A percentile compares a stretch with the other conserved stretches of the same genome.
phyloP scores from a whole-genome alignment of 345 rosid genomes.

The Murraya paniculata region DNA sequence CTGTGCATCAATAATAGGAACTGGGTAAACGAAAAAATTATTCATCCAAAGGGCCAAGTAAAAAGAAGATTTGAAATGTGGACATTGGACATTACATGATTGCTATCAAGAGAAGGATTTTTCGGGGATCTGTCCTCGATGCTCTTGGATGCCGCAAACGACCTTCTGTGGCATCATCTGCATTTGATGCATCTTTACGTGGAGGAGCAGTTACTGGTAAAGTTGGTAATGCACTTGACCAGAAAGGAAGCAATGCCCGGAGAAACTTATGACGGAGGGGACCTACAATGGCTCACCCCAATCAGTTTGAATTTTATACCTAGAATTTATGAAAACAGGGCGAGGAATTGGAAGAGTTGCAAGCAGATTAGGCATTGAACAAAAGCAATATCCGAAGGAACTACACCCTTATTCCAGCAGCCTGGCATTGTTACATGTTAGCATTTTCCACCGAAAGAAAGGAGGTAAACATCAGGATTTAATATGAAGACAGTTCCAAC shows the following conservation, averaged over 20 bases:
- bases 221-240: conserved; percentile 96
- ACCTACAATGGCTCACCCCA: conserved; percentile 40
- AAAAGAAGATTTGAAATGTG: neutral
- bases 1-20: conserved; percentile 38
- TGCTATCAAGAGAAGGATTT: conserved; percentile 83
- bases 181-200: conserved; percentile 66
- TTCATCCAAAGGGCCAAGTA: neutral
- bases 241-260: conserved; percentile 91
- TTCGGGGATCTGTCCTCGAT: conserved; percentile 84
- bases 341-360: neutral
- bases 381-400: neutral
- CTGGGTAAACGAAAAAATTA: neutral
- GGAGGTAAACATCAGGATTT: neutral
- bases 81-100: conserved; percentile 58
- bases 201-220: conserved; percentile 96
- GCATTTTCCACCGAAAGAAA: neutral
- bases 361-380: conserved; percentile 1
- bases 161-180: conserved; percentile 63
- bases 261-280: conserved; percentile 86
- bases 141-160: conserved; percentile 65
- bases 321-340: neutral
- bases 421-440: neutral
- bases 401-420: neutral
- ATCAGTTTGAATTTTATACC: conserved; percentile 8
- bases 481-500: neutral